phyloP scores from a whole-genome alignment of 176 grass and related monocot species.

The Olyra latifolia region DNA sequence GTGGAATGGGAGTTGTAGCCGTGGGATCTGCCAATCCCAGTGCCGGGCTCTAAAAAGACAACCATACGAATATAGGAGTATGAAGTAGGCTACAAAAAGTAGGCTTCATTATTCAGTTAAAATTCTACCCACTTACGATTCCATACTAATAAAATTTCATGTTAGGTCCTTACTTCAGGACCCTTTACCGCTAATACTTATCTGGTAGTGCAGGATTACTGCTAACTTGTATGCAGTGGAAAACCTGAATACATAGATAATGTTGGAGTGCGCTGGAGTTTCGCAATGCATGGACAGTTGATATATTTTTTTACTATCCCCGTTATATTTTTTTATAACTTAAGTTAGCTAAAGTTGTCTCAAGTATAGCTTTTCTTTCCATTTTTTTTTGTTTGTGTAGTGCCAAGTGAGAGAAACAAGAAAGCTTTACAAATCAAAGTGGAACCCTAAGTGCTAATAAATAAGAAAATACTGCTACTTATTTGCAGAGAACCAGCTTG shows the following conservation, averaged over 20 bases:
- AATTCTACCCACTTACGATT: neutral
- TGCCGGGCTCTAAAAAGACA: constrained; percentile 48
- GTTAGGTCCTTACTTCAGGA: neutral
- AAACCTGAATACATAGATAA: neutral
- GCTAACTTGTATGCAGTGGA: neutral
- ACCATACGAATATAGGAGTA: neutral
- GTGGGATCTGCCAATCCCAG: constrained; percentile 69
- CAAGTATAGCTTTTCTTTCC: too few species aligned
- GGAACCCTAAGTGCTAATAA: neutral
- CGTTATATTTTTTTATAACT: neutral
- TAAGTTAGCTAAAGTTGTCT: too few species aligned
- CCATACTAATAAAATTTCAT: neutral
- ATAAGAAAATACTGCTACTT: neutral
- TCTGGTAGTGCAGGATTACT: neutral
- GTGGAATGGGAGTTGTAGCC: constrained; percentile 76
- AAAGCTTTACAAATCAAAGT: neutral
- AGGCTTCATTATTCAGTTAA: neutral
- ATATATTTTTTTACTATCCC: neutral
- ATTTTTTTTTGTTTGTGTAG: neutral
- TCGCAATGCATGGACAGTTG: neutral
- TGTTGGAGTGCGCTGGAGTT: neutral
- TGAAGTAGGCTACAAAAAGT: neutral
- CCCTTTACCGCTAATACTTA: neutral
- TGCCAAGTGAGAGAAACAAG: neutral
- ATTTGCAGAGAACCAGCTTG: neutral